Evolutionary conservation across 2,329 filamentous ascomycete species (phyloP), one percentile per base, ranked within the genome.

Genomic region (Coniella vitis): DNA sequence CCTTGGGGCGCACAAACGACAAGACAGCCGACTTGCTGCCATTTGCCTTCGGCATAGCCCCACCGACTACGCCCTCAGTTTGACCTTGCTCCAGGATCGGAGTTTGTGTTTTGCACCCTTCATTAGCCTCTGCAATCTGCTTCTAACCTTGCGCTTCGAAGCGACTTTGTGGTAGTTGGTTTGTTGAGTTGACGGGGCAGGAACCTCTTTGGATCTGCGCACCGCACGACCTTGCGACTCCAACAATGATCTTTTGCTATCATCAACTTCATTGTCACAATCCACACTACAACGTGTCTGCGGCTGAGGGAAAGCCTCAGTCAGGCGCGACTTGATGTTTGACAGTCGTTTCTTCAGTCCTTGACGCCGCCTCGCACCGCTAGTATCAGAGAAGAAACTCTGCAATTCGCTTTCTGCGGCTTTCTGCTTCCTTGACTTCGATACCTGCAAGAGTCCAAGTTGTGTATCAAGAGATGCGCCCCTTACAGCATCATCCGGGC

Each of bases 281-380:
- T 19, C 17, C 10, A 34, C 47, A 7, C 19, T 19, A 8, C 22
- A 16, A 4, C 39, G 44, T 16, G 36, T 21, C 4, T 21, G 34
- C 4, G 45, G 51, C 20, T 44, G 53, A 29, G 53, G 34, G 7
- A 57, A 49, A 16, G 55, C 41, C 12, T 59, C 58, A 12, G 49
- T 49, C 12, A 61, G 48, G 4, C 55, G 55, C 7, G 51, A 49
- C 13, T 52, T 56, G 14, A 62, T 43, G 37, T 61, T 50, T 7
- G 60, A 60, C 17, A 62, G 42, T 1, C 57, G 52, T 19, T 54
- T 60, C 34, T 47, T 56, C 48, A 61, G 45, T n/a, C 56, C 55
- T 29, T 52, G 54, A 2, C 54, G 52, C 3, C 54, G 55, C 34
- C 36, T 51, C 10, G 41, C 49, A 17, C 52, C 34, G 12, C 44